Base-by-base conservation (phyloP, 1,139 yeast species). In the Saccharomyces hybrid region DNA sequence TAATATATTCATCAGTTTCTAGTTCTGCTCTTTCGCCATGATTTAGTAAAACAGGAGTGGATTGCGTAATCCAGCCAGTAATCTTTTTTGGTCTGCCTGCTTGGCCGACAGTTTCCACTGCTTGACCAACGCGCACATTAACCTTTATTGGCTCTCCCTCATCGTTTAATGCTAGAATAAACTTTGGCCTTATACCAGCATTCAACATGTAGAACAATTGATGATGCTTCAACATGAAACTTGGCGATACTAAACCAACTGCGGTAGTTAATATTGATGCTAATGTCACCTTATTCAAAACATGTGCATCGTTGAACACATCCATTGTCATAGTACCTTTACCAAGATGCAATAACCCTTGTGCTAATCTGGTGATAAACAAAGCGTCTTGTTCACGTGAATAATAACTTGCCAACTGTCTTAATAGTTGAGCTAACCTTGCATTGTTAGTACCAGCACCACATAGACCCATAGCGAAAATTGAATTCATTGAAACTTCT, bases 371-470 rank as follows among this genome's bases (percentile, higher is more conserved):
- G 1, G 95, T 96, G 80, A 88, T 87, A 73, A 95, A 95, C 64
- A 93, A 75, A 11, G 95, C 85, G 69, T 93, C 96, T 50, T 95
- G 85, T 54, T 95, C 95, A 67, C 93, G 88, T 57, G 88, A 81
- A 70, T 95, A 95, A 72, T 95, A 95, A 54, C 89, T 84, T 1
- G 99, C 98, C 66, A 95, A 79, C 72, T 93, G 98, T 71, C 99
- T 83, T 67, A 95, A 79, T 61, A 95, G 78, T 75, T 93, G 99
- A 1, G 98, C 98, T 62, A 95, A 79, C 75, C 99, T 86, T 7
- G 99, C 99, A 70, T 95, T 95, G 73, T 93, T 91, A 44, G 99
- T 95, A 74, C 99, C 99, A 30, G 97, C 95, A 68, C 99, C 99
- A 62, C 93, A 96, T 60, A 95, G 75, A 56, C 99, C 99, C 99